phyloP scores from a whole-genome alignment of 805 yeast species.

The Ogataea trehaloabstinens region DNA sequence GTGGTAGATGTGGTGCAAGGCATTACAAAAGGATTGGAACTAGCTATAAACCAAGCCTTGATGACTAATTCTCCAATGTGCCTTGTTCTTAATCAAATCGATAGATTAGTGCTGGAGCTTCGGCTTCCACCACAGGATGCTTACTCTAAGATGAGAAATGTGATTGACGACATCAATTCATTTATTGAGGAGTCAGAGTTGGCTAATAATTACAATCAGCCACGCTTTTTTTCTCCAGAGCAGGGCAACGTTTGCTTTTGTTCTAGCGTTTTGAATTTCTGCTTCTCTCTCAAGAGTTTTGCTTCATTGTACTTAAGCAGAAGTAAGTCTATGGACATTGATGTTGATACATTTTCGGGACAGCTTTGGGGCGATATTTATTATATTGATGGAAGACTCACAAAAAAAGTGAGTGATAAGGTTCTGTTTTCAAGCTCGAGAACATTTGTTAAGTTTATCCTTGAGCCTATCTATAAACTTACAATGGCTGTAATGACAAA shows the following conservation, averaged over 20 bases:
- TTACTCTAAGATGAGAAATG: slow-evolving; percentile 60
- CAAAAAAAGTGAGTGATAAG: slow-evolving; percentile 28
- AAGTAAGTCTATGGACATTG: slow-evolving; percentile 25
- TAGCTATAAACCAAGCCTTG: slow-evolving; percentile 52
- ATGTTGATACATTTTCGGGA: slow-evolving; percentile 43
- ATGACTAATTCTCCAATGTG: slow-evolving; percentile 49
- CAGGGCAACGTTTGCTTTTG: slow-evolving; percentile 71
- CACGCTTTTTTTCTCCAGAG: slow-evolving; percentile 52
- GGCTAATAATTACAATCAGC: slow-evolving; percentile 27
- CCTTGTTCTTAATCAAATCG: slow-evolving; percentile 77
- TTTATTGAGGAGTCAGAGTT: slow-evolving; percentile 37
- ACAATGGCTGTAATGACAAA: slow-evolving; percentile 57
- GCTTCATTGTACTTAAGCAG: slow-evolving; percentile 46
- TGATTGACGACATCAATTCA: slow-evolving; percentile 63
- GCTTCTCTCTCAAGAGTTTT: slow-evolving; percentile 69
- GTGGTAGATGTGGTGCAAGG: slow-evolving; percentile 91
- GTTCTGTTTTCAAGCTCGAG: slow-evolving; percentile 26
- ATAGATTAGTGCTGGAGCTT: slow-evolving; percentile 78
- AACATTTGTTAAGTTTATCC: slow-evolving; percentile 62
- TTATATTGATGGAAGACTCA: slow-evolving; percentile 50
- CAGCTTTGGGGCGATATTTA: slow-evolving; percentile 79
- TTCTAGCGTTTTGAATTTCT: slow-evolving; percentile 58
- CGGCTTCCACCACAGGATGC: slow-evolving; percentile 73
- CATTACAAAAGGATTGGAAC: slow-evolving; percentile 53
- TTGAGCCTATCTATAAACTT: slow-evolving; percentile 80